Base-by-base conservation (phyloP, 2,329 filamentous ascomycete genomes). In the Plenodomus lindquistii region DNA sequence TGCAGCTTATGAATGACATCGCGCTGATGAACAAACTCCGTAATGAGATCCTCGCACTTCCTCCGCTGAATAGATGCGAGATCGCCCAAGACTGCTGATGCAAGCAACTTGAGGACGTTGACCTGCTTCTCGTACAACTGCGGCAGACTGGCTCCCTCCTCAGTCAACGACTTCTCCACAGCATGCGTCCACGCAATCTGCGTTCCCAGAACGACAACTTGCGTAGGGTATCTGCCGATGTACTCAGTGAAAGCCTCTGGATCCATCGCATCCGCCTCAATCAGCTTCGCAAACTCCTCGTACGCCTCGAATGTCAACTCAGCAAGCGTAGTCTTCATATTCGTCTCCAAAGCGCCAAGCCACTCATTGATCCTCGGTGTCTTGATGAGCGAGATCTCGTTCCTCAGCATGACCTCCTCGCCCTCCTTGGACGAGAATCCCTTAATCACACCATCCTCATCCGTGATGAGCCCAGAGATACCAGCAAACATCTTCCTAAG, bases 401-500 rank as follows among this genome's bases (percentile, higher is more conserved):
- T 93, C 76, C 92, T 96, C 50, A 99, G 78, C 54, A 82, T 82
- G 41, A 99, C 91, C 54, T 86, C 82, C 73, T 99, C 94, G 43
- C 88, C 92, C 74, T 99, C 95, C 69, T 96, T 97, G 0, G 94
- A 99, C 2, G 88, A 94, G 64, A 97, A 93, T 6, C 91, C 93
- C 20, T 88, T 87, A 55, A 99, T 97, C 54, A 90, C 85, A 20
- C 86, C 85, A 62, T 97, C 89, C 45, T 97, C 91, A 59, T 96
- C 91, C 79, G 97, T 93, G 36, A 92, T 79, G 29, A 99, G 82
- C 3, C 94, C 94, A 4, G 88, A 93, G 40, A 99, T 81, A 54
- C 94, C 94, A 55, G 95, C 94, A 79, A 99, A 99, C 94, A 99
- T 99, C 80, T 99, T 99, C 73, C 96, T 93, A 79, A 99, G 91